Conservation (phyloP, 2,329 filamentous ascomycete species). For the Alternaria gaisen region DNA sequence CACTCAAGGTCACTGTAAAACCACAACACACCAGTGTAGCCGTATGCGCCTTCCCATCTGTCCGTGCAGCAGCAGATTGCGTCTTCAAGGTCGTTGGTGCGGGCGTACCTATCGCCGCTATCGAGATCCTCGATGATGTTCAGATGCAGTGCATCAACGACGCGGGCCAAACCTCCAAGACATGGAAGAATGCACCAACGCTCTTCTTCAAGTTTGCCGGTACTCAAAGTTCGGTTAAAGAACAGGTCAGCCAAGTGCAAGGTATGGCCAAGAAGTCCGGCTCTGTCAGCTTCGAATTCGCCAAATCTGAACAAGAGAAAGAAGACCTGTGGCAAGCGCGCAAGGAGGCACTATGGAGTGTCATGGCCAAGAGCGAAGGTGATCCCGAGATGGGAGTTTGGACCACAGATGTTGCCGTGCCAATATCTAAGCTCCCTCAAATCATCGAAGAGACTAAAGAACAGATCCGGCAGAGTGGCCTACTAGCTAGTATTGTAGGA, state of each 20-base stretch:
- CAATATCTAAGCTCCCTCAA: constrained; percentile 73
- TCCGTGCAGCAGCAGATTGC: constrained; percentile 79
- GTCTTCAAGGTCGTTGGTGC: constrained; percentile 81
- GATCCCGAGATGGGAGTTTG: constrained; percentile 70
- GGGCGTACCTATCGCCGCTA: constrained; percentile 86
- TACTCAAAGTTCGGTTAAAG: constrained; percentile 74
- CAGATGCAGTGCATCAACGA: constrained; percentile 82
- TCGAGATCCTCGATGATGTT: constrained; percentile 90
- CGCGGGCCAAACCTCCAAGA: constrained; percentile 68
- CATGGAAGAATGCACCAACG: constrained; percentile 75
- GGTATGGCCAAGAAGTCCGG: constrained; percentile 67
- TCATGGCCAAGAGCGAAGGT: constrained; percentile 70
- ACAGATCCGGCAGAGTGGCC: constrained; percentile 68
- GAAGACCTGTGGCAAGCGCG: constrained; percentile 77
- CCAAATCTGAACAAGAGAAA: constrained; percentile 69
- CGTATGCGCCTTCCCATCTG: constrained; percentile 69
- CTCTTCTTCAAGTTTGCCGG: constrained; percentile 81
- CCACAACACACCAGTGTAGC: constrained; percentile 84
- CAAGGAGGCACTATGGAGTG: constrained; percentile 78
- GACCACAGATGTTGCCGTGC: constrained; percentile 84
- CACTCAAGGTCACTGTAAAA: constrained; percentile 83
- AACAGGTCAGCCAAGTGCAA: constrained; percentile 76
- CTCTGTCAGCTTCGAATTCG: constrained; percentile 75
- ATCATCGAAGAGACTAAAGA: constrained; percentile 80
- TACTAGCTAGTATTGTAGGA: constrained; percentile 73